Evolutionary conservation across 257 asterid species (phyloP).

Genomic region (Paraleonurus japonicus): DNA sequence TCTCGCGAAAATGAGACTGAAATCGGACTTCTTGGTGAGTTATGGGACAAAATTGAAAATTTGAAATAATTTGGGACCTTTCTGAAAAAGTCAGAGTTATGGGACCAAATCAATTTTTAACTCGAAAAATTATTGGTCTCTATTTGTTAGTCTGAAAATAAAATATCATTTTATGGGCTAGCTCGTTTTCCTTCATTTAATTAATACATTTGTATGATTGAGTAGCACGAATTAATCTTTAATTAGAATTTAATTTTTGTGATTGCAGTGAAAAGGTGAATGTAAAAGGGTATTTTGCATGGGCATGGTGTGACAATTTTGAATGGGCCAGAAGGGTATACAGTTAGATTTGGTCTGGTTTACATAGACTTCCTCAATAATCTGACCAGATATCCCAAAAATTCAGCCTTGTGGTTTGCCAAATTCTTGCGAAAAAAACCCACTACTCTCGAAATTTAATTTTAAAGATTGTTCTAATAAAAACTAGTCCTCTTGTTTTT

Average conservation of each 20-base stretch:
- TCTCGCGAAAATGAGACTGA: too few species aligned
- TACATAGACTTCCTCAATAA: constrained; percentile 35
- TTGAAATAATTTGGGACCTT: too few species aligned
- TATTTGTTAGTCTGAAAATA: too few species aligned
- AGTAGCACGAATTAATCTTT: not conserved
- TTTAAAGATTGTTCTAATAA: not conserved
- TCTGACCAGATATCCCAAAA: constrained; percentile 27
- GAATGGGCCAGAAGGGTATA: constrained; percentile 42
- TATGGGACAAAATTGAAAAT: too few species aligned
- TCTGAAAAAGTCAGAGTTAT: too few species aligned
- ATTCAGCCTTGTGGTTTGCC: constrained; percentile 32
- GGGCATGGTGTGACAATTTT: constrained; percentile 52
- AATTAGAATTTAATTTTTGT: not conserved
- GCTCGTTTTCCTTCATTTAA: not conserved
- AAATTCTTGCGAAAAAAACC: constrained; percentile 20
- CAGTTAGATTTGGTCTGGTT: constrained; percentile 34
- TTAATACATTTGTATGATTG: not conserved
- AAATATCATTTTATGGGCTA: too few species aligned
- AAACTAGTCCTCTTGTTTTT: too few species aligned
- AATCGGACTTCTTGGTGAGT: too few species aligned
- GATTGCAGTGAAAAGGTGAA: constrained; percentile 33
- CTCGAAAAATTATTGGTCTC: too few species aligned
- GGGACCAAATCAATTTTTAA: too few species aligned
- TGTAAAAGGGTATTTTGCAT: constrained; percentile 51
- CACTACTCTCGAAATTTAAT: not conserved